A percentile compares a stretch with the other conserved stretches of the same genome.
Evolutionary conservation across 169 alveolate species (phyloP).

Genomic region (Plasmodium sp.): DNA sequence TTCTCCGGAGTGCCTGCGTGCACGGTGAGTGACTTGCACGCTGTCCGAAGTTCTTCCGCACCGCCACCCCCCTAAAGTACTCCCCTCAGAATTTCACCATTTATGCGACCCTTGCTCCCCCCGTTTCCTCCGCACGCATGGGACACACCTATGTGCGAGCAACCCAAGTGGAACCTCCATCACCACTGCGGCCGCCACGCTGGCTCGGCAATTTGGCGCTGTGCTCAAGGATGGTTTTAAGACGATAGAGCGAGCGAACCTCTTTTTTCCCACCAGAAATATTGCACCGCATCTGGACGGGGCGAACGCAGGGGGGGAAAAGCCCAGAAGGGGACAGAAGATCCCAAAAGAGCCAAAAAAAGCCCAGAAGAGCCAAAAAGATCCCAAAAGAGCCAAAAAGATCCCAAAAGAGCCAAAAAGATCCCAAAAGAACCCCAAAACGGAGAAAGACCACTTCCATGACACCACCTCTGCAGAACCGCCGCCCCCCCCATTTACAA

Average conservation of each 20-base stretch:
- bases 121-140: background rate
- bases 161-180: background rate
- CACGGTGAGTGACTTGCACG: no score
- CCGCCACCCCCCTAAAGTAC: background rate
- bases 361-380: background rate
- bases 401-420: background rate
- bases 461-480: background rate
- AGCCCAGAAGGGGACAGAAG: background rate
- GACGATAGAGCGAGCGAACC: background rate
- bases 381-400: background rate
- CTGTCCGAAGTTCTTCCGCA: background rate
- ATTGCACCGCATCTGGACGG: background rate
- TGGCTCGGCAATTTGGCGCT: background rate
- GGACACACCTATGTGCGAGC: background rate
- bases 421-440: background rate
- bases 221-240: background rate
- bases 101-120: background rate
- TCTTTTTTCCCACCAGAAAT: background rate
- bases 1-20: background rate
- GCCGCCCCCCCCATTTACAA: no score
- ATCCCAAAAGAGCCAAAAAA: background rate
- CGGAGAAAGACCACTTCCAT: background rate
- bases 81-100: background rate
- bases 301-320: background rate
- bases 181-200: background rate